Evolutionary conservation across 2,329 filamentous ascomycete species (phyloP).

Genomic region (Aspergillus alliaceus): DNA sequence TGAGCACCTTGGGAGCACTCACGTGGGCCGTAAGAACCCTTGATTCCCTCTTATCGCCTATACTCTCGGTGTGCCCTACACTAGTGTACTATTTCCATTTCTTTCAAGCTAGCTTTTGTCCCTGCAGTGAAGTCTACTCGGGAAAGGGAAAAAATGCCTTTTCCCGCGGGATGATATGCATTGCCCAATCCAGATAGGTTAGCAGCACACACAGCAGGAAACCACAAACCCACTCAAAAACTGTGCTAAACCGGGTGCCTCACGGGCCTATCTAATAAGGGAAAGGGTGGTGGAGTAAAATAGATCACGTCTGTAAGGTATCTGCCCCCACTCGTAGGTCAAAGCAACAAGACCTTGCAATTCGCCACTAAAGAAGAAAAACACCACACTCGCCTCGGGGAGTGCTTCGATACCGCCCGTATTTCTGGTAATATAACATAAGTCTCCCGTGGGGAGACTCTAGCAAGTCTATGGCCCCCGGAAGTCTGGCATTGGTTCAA

Average conservation of each 20-base stretch:
- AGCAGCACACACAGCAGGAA: neutral
- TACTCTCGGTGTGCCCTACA: neutral
- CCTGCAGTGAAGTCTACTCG: neutral
- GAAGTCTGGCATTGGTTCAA: no score
- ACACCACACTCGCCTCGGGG: no score
- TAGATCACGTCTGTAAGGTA: neutral
- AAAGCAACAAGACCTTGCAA: neutral
- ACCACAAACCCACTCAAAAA: no score
- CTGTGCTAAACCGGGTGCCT: neutral
- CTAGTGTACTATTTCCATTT: neutral
- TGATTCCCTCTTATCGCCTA: neutral
- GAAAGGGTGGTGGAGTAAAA: neutral
- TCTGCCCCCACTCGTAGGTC: neutral
- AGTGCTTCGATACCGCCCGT: no score
- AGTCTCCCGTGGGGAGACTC: no score
- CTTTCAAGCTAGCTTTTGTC: neutral
- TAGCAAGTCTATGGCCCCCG: no score
- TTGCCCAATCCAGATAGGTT: neutral
- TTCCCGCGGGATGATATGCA: neutral
- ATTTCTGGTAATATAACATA: no score
- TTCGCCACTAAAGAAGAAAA: neutral
- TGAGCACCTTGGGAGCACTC: constrained; percentile 12
- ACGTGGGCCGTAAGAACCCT: neutral
- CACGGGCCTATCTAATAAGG: neutral
- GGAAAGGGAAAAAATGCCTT: neutral